Evolutionary conservation across 768 basidiomycete genomes (phyloP), one percentile per base, ranked within the genome.

Genomic region (Leccinum disarticulatum): DNA sequence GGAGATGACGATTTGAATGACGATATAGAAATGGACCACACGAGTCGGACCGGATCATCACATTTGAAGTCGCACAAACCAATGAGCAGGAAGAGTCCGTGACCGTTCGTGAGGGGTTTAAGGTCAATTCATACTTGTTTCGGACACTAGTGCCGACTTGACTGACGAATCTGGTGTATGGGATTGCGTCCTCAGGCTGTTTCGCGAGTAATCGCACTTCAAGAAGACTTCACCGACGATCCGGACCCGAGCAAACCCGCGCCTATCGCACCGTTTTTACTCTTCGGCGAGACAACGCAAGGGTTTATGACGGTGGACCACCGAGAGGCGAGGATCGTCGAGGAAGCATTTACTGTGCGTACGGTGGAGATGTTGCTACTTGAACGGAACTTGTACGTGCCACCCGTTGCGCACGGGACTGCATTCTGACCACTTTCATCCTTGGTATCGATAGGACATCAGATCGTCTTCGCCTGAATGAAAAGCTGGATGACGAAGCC

Each of bases 1-100:
- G 59, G 65, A 6, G 69, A 67, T 0, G 68, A 77, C 4, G 72
- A 77, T 0, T 19, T 43, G 4, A 54, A 67, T 15, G 68, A 68
- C 1, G 51, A 72, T 11, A 56, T 59, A 25, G 47, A 75, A 9
- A 30, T 70, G 6, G 79, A 77, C 0, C 73, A 81, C 6, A 79
- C 14, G 75, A 77, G 15, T 72, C 69, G 5, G 83, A 81, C 43
- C 74, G 84, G 9, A 68, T 86, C 56, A 83, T 81, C 64, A 77
- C 76, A 0, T 87, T 83, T 56, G 79, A 81, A 49, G 84, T 87
- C 0, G 68, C 76, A 0, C 83, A 85, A 66, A 83, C 79, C 6
- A 77, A 77, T 17, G 82, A 85, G 51, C 80, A 84, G 61, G 82
- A 83, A 55, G 84, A 85, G 64, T 73, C 75, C 5, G 81, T 83